Percentiles rank a stretch among this genome's conserved stretches.
These are phyloP conservation scores for Mycosphaerella arachidis DNA, from an alignment of 2,329 filamentous ascomycete genomes.

Conservation along the genomic window DNA sequence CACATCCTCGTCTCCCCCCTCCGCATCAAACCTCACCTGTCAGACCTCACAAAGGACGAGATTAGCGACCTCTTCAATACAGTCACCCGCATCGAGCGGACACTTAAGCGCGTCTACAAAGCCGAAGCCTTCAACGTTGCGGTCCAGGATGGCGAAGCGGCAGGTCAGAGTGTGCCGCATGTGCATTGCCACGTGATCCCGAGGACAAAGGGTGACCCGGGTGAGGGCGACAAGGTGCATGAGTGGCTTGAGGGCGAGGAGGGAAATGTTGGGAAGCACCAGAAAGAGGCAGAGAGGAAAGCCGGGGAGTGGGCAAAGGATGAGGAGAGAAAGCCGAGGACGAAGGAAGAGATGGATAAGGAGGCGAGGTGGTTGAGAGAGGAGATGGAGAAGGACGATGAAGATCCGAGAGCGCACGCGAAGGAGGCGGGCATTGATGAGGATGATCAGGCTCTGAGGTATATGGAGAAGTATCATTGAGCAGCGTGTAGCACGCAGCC, in stretches of 20 bases:
- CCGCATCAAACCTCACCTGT: constrained; percentile 61
- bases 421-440: neutral
- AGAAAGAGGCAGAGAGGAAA: constrained; percentile 56
- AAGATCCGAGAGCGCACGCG: constrained; percentile 1
- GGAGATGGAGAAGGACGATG: constrained; percentile 48
- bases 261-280: constrained; percentile 71
- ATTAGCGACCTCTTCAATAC: constrained; percentile 82
- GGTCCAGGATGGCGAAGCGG: constrained; percentile 85
- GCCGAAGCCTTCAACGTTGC: constrained; percentile 85
- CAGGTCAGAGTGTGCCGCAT: constrained; percentile 90
- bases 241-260: constrained; percentile 76
- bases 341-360: constrained; percentile 68
- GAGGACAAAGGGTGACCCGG: constrained; percentile 55
- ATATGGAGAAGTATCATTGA: constrained; percentile 3
- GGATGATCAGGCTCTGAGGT: neutral
- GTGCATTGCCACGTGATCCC: constrained; percentile 92
- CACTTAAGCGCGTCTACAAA: constrained; percentile 60
- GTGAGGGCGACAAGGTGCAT: constrained; percentile 72
- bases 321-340: constrained; percentile 59
- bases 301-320: constrained; percentile 60
- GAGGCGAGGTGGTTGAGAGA: constrained; percentile 67
- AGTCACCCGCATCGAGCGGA: constrained; percentile 67
- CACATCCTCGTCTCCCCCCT: constrained; percentile 87
- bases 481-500: neutral
- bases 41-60: constrained; percentile 67